Evolutionary conservation across 73 alveolate genomes (phyloP).

Genomic region (Tetrahymena malaccensis): DNA sequence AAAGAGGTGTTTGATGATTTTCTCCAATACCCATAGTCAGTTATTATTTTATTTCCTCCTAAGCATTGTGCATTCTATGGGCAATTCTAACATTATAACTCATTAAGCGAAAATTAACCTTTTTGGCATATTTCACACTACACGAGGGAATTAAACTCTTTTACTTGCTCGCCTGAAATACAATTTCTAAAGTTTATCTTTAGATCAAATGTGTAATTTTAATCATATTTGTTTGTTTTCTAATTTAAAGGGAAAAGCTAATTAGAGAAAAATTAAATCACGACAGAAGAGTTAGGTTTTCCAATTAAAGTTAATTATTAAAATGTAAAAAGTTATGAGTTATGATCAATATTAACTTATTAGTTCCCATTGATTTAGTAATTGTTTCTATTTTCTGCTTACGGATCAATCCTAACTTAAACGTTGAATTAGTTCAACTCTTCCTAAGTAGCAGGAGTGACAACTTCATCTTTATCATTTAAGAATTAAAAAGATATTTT

Average conservation of each 20-base stretch:
- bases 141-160: background rate
- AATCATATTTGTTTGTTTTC: background rate
- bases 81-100: background rate
- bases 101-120: background rate
- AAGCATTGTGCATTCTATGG: constrained; percentile 27
- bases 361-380: background rate
- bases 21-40: constrained; percentile 51
- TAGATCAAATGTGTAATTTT: background rate
- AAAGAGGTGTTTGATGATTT: background rate
- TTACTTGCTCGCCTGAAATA: background rate
- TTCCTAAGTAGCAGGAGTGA: background rate
- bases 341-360: background rate
- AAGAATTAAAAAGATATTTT: background rate
- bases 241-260: background rate
- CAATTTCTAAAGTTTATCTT: background rate
- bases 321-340: background rate
- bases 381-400: background rate
- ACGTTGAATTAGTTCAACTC: background rate
- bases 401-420: background rate
- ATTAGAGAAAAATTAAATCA: background rate
- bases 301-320: background rate
- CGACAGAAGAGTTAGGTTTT: background rate
- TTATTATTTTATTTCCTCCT: constrained; percentile 16
- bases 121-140: constrained; percentile 7
- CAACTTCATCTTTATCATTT: background rate